Evolutionary conservation across 179 eudicot species (phyloP).

Genomic region (Spergularia azorica): DNA sequence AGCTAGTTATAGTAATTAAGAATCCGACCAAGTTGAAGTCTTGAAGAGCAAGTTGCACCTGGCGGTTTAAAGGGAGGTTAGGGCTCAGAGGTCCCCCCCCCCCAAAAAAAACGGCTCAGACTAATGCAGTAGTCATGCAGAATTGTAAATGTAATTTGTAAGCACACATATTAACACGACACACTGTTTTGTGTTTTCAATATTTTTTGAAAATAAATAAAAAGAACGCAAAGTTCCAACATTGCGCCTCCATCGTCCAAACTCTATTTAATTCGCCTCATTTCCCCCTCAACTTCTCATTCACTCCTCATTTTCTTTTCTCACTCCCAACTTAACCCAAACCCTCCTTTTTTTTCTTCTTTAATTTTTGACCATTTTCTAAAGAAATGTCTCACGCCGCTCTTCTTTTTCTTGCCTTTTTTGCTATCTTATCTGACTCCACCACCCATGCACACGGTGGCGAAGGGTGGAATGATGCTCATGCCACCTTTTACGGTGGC

Average conservation of each 20-base stretch:
- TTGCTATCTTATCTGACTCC: conserved; percentile 20
- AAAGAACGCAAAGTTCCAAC: conserved; percentile 12
- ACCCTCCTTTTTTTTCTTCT: neutral
- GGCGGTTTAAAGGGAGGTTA: conserved; percentile 13
- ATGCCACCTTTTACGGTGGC: conserved; percentile 49
- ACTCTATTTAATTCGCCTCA: conserved; percentile 34
- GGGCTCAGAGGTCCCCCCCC: conserved; percentile 13
- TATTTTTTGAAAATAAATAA: neutral
- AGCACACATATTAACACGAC: neutral
- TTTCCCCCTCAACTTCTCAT: neutral
- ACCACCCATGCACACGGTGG: conserved; percentile 17
- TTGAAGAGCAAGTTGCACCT: conserved; percentile 11
- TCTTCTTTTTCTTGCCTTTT: conserved; percentile 18
- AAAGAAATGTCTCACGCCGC: conserved; percentile 25
- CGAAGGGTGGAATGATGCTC: conserved; percentile 41
- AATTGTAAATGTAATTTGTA: neutral
- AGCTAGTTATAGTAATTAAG: too few relatives aligned
- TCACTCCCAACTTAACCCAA: neutral
- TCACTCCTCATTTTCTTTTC: neutral
- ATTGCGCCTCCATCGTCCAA: conserved; percentile 26
- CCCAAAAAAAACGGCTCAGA: too few relatives aligned
- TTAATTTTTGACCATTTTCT: neutral
- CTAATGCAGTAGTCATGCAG: neutral
- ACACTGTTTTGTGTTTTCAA: neutral
- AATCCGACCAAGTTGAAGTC: too few relatives aligned